A percentile compares a stretch with the other conserved stretches of the same genome.
Conservation (phyloP, 2,329 filamentous ascomycete species). For the Diplocarpon mali region DNA sequence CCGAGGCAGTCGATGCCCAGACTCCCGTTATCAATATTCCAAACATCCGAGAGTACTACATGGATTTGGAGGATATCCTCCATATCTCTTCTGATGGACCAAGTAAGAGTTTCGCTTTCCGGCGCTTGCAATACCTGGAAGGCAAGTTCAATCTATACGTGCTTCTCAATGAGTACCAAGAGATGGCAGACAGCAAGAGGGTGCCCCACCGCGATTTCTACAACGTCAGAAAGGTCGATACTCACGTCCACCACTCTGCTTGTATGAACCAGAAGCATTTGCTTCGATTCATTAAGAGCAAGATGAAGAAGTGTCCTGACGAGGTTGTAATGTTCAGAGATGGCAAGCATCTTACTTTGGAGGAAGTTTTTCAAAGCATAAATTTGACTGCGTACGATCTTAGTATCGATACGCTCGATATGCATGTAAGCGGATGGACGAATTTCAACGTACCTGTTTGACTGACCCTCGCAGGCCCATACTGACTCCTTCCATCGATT, state of each 20-base stretch:
- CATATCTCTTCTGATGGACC: constrained; percentile 91
- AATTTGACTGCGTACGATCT: constrained; percentile 95
- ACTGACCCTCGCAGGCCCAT: constrained; percentile 52
- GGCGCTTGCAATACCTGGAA: constrained; percentile 87
- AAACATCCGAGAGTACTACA: constrained; percentile 88
- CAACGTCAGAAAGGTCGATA: constrained; percentile 97
- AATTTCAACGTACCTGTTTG: not conserved
- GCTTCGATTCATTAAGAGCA: constrained; percentile 96
- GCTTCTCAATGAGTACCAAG: constrained; percentile 91
- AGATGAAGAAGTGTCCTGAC: constrained; percentile 97
- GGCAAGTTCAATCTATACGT: constrained; percentile 94
- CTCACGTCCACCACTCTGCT: constrained; percentile 96
- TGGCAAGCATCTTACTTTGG: constrained; percentile 80
- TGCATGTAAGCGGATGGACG: constrained; percentile 60
- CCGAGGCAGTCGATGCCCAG: constrained; percentile 47
- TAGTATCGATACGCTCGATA: constrained; percentile 96
- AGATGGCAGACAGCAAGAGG: constrained; percentile 94
- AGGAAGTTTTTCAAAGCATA: constrained; percentile 94
- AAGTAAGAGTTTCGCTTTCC: constrained; percentile 93
- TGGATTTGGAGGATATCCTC: constrained; percentile 80
- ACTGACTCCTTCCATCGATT: constrained; percentile 98
- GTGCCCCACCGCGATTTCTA: constrained; percentile 98
- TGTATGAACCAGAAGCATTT: constrained; percentile 99
- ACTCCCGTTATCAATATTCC: constrained; percentile 74
- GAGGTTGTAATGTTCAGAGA: constrained; percentile 90